Percentiles rank a stretch among this genome's conserved stretches.
phyloP scores from a whole-genome alignment of 2,329 filamentous ascomycete species.

The Verticillium isaacii region DNA sequence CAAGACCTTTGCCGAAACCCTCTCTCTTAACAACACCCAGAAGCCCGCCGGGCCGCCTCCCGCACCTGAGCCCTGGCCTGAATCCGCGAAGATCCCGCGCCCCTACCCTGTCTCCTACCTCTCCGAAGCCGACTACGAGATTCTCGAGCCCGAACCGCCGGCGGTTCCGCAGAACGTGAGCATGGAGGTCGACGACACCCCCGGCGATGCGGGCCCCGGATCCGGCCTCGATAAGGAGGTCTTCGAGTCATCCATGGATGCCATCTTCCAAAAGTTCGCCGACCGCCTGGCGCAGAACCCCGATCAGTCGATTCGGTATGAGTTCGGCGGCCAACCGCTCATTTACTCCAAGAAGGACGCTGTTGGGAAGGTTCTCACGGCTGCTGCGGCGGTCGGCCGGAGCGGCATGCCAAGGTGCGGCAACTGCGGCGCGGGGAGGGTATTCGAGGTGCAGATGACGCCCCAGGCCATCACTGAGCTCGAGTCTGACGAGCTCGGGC shows the following conservation, averaged over 20 bases:
- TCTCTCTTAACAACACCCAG: conserved; percentile 62
- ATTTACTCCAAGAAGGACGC: conserved; percentile 76
- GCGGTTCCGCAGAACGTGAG: conserved; percentile 46
- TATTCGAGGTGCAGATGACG: conserved; percentile 89
- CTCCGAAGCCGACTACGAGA: conserved; percentile 87
- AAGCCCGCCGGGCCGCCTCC: conserved; percentile 24
- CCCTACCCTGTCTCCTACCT: conserved; percentile 76
- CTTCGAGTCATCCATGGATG: conserved; percentile 72
- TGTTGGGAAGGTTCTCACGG: conserved; percentile 61
- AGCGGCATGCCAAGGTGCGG: conserved; percentile 66
- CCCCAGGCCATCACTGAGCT: conserved; percentile 87
- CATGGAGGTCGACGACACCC: conserved; percentile 41
- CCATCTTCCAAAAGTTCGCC: conserved; percentile 74
- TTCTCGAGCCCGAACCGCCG: conserved; percentile 58
- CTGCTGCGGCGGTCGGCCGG: conserved; percentile 16
- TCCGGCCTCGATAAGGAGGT: conserved; percentile 59
- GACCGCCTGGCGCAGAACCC: conserved; percentile 75
- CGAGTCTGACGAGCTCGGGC: conserved; percentile 60
- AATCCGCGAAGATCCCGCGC: conserved; percentile 55
- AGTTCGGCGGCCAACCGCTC: conserved; percentile 67
- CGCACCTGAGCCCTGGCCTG: conserved; percentile 71
- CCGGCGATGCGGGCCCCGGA: conserved; percentile 18
- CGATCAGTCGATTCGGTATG: conserved; percentile 77
- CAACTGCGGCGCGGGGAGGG: conserved; percentile 68
- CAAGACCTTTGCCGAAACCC: conserved; percentile 67